Conservation (phyloP, 2,329 filamentous ascomycete genomes). For the Chaetomium olivaceum region DNA sequence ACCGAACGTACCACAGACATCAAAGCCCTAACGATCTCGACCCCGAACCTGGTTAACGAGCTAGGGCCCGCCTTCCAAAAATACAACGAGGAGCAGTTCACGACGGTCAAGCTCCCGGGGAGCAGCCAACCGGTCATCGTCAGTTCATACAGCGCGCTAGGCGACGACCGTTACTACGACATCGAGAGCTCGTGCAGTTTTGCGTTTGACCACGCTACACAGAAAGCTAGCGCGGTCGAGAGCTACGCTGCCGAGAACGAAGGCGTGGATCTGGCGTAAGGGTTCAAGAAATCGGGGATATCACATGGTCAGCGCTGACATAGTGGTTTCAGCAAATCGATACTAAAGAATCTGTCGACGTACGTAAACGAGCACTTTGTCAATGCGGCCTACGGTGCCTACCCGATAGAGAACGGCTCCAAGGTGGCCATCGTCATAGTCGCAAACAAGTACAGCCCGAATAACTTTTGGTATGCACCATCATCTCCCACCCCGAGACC, state of each 20-base stretch:
- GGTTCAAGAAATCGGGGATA: not conserved
- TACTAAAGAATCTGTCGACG: slow-evolving; percentile 71
- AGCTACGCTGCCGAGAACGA: slow-evolving; percentile 75
- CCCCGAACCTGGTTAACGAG: slow-evolving; percentile 66
- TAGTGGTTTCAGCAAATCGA: slow-evolving; percentile 65
- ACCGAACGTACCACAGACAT: slow-evolving; percentile 63
- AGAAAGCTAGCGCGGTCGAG: slow-evolving; percentile 82
- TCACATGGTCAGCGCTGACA: slow-evolving; percentile 6
- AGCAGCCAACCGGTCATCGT: slow-evolving; percentile 81
- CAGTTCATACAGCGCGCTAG: slow-evolving; percentile 81
- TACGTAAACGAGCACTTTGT: slow-evolving; percentile 91
- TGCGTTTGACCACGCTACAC: slow-evolving; percentile 78
- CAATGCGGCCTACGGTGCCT: slow-evolving; percentile 77
- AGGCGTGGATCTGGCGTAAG: slow-evolving; percentile 79
- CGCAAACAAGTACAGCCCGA: slow-evolving; percentile 95
- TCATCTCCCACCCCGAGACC: not conserved
- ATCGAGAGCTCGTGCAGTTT: slow-evolving; percentile 86
- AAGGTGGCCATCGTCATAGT: slow-evolving; percentile 81
- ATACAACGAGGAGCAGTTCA: slow-evolving; percentile 95
- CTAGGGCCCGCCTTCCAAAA: slow-evolving; percentile 83
- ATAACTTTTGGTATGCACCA: slow-evolving; percentile 82
- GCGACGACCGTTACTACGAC: slow-evolving; percentile 84
- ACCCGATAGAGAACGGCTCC: slow-evolving; percentile 73
- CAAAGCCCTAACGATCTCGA: slow-evolving; percentile 76
- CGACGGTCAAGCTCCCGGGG: slow-evolving; percentile 85